Percentiles rank a stretch among this genome's conserved stretches.
Evolutionary conservation across 2,329 filamentous ascomycete species (phyloP).

Genomic region (Tolypocladium nubicola): DNA sequence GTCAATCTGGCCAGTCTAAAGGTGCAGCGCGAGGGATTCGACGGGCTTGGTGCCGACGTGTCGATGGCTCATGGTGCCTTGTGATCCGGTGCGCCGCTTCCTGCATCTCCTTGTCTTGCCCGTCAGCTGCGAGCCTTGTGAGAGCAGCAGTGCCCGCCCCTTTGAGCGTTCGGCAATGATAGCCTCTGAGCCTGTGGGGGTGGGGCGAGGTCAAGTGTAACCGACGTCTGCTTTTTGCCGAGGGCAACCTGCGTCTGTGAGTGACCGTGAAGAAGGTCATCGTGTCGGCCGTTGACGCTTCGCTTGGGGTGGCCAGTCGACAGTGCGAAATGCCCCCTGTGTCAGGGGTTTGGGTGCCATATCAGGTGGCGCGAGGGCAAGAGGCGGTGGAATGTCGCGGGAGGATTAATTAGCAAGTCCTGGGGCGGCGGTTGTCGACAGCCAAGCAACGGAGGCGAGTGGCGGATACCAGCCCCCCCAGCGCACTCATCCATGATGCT

Average conservation of each 20-base stretch:
- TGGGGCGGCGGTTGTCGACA: not conserved
- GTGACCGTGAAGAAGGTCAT: not conserved
- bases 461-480: not conserved
- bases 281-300: not conserved
- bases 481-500: not conserved
- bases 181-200: not conserved
- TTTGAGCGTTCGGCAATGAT: not conserved
- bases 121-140: not conserved
- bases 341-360: not conserved
- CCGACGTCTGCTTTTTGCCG: not conserved
- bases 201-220: not conserved
- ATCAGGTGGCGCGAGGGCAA: not conserved
- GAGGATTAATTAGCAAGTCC: not conserved
- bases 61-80: constrained; percentile 5
- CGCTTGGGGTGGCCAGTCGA: not conserved
- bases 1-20: constrained; percentile 59
- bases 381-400: not conserved
- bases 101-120: not conserved
- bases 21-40: constrained; percentile 57
- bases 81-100: not conserved
- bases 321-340: not conserved
- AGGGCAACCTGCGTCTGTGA: not conserved
- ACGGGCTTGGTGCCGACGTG: constrained; percentile 30
- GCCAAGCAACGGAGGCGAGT: not conserved
- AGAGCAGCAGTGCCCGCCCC: not conserved